Base-by-base conservation (phyloP, 2,329 filamentous ascomycete species). In the Zymoseptoria brevis region DNA sequence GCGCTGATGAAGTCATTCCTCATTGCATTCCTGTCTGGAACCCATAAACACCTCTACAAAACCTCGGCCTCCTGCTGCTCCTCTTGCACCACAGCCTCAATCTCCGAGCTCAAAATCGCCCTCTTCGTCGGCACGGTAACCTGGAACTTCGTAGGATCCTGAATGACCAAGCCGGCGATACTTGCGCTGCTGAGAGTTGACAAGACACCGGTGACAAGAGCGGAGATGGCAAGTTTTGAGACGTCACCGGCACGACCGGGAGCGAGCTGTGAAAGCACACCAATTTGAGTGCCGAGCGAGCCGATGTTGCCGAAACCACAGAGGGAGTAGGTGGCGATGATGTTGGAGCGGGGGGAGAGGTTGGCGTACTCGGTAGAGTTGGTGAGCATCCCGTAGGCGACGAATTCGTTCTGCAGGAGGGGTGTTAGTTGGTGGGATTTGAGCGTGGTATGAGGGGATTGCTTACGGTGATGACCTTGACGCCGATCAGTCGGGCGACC, bases 221-320 rank as follows among this genome's bases (percentile, higher is more conserved):
- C 89, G 30, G 87, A 91, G 19, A 95, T 59, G 2, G 90, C 90
- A 26, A 96, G 81, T 53, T 80, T 80, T 3, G 88, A 86, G 5
- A 96, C 87, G 67, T 94, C 88, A 59, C 87, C 88, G 45, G 83
- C 81, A 51, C 90, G 84, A 3, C 80, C 79, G 0, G 90, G 90
- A 0, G 89, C 87, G 61, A 96, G 83, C 76, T 95, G 90, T 3
- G 87, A 84, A 56, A 96, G 81, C 60, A 95, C 89, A 78, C 90
- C 90, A 62, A 96, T 94, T 75, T 96, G 90, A 58, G 90, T 93
- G 72, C 90, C 90, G 53, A 96, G 82, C 29, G 89, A 93, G 57
- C 88, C 88, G 66, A 96, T 87, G 77, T 96, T 96, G 63, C 89
- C 91, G 66, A 76, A 76, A 59, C 80, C 80, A 75, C 90, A 95